phyloP scores from a whole-genome alignment of 176 grass and related monocot species.

The Ananas comosus region DNA sequence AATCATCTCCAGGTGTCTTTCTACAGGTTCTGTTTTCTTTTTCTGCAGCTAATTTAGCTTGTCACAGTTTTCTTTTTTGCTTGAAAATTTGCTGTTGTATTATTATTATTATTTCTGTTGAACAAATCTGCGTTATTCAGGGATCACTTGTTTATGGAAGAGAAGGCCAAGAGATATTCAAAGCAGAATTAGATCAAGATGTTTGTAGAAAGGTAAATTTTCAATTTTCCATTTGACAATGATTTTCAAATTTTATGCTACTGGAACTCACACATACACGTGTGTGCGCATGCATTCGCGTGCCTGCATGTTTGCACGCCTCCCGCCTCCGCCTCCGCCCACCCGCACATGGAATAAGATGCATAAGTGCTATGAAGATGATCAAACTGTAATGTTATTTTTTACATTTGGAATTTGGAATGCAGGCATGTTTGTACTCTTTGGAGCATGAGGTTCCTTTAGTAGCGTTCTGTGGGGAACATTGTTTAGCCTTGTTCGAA shows the following conservation, averaged over 20 bases:
- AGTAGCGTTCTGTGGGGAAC: slow-evolving; percentile 51
- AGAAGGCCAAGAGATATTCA: slow-evolving; percentile 59
- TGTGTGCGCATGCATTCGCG: too few species aligned
- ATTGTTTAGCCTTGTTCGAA: slow-evolving; percentile 63
- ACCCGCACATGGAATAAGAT: background rate
- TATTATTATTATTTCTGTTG: too few species aligned
- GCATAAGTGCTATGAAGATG: background rate
- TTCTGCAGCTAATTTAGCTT: background rate
- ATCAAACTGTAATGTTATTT: background rate
- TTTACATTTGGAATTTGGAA: background rate
- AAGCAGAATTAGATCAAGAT: slow-evolving; percentile 52
- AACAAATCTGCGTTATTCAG: slow-evolving; percentile 23
- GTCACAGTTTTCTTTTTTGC: background rate
- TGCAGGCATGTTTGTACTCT: slow-evolving; percentile 72
- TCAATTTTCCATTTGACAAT: slow-evolving; percentile 1
- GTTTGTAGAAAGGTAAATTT: slow-evolving; percentile 64
- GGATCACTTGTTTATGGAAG: slow-evolving; percentile 78
- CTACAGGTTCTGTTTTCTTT: slow-evolving; percentile 48
- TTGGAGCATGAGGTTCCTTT: slow-evolving; percentile 72
- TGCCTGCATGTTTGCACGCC: too few species aligned
- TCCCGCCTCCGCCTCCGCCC: too few species aligned
- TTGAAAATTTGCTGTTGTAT: background rate
- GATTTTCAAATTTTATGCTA: background rate
- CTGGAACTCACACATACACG: too few species aligned
- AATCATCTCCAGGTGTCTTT: slow-evolving; percentile 78